Percentiles rank a stretch among this genome's conserved stretches.
These are phyloP conservation scores for Nepenthes alata DNA, from an alignment of 179 eudicot genomes.

Conservation along the genomic window DNA sequence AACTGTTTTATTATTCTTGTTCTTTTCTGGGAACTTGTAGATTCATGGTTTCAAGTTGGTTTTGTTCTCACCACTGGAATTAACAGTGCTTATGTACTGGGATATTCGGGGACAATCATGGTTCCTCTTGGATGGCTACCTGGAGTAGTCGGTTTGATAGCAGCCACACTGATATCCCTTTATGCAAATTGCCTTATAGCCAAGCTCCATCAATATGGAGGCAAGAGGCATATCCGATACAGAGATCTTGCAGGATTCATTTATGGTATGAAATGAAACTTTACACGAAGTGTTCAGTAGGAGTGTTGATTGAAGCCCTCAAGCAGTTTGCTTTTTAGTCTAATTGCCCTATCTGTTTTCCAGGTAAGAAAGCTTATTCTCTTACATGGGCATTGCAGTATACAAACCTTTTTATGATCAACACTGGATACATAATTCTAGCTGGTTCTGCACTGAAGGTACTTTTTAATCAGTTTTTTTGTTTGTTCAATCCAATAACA, in stretches of 20 bases:
- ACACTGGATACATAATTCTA: slow-evolving; percentile 51
- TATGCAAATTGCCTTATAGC: slow-evolving; percentile 51
- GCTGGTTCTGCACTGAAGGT: slow-evolving; percentile 64
- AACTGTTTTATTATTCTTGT: background rate
- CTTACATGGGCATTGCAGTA: slow-evolving; percentile 61
- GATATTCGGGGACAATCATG: slow-evolving; percentile 53
- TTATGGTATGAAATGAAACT: slow-evolving; percentile 28
- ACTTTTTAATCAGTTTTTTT: background rate
- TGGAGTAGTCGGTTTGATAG: slow-evolving; percentile 40
- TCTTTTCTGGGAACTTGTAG: slow-evolving; percentile 14
- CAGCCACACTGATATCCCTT: slow-evolving; percentile 38
- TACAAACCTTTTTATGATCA: slow-evolving; percentile 61
- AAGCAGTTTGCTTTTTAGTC: background rate
- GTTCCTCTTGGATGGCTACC: slow-evolving; percentile 57
- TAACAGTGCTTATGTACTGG: slow-evolving; percentile 57
- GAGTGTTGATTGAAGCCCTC: background rate
- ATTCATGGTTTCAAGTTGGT: slow-evolving; percentile 67
- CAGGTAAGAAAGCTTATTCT: slow-evolving; percentile 42
- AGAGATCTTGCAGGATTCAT: slow-evolving; percentile 59
- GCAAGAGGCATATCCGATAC: slow-evolving; percentile 56
- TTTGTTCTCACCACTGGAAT: slow-evolving; percentile 50
- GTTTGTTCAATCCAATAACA: background rate
- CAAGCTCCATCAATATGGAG: slow-evolving; percentile 51
- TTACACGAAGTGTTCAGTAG: background rate
- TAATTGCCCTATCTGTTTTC: slow-evolving; percentile 1